Base-by-base conservation (phyloP, 257 asterid species). In the Ilex asprella region DNA sequence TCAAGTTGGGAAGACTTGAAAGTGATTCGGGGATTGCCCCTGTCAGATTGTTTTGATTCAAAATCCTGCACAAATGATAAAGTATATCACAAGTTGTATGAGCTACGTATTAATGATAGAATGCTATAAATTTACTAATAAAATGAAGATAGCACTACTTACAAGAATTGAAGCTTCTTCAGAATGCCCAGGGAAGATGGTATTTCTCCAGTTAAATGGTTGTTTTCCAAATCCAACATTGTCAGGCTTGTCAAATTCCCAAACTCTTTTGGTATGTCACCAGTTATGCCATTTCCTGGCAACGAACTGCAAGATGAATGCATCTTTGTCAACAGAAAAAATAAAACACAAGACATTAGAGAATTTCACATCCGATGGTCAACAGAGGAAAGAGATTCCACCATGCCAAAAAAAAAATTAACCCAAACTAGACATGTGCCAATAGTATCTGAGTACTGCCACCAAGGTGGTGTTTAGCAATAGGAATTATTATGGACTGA, bases 281-380 rank as follows among this genome's bases (percentile, higher is more conserved):
- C 99, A 7, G 82, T 80, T 55, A 92, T 89, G 67, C 81, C 85
- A 67, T 92, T 92, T 64, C 99, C 99, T 78, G 86, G 93, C 74
- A 92, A 66, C 63, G 91, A 82, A 66, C 99, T 92, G 89, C 71
- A 70, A 67, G 44, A 31, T 53, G 30, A 63, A 56, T 43, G 59
- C 13, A 10, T 11, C 13, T 46, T 46, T 46, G 4, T 46, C n/a
- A 46, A 6, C 52, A 3, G 10, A 0, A 10, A 2, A 46, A 7
- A 46, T 46, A 10, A 6, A 46, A 46, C 3, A 7, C 7, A 10
- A 2, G 52, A 46, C n/a, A 46, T 14, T 10, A 46, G 52, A 11
- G 52, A 2, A 12, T 46, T 46, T 14, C 13, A 46, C 13, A 14
- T 46, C n/a, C 52, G 14, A 6, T 2, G 14, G 13, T 14, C n/a